Evolutionary conservation across 2,329 filamentous ascomycete genomes (phyloP), one percentile per base, ranked within the genome.

Genomic region (Cadophora sp.): DNA sequence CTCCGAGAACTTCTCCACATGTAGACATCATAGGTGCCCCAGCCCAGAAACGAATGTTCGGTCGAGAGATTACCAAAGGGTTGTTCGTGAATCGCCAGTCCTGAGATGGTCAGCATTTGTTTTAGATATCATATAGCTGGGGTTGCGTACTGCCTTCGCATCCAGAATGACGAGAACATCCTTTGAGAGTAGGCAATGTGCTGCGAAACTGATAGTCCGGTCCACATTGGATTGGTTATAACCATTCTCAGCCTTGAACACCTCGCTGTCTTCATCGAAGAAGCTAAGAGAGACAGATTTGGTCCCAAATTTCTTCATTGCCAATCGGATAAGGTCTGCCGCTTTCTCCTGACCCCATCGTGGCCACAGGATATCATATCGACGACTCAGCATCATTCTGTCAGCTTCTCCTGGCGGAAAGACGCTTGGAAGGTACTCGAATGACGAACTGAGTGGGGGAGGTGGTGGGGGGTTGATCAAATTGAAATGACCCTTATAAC

Each of bases 21-120:
- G 71, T 59, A 34, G 75, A 75, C 16, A 79, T 66, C 43, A 81
- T 71, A 8, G 79, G 79, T 27, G 77, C 77, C 12, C 76, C 79
- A n/a, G 77, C 79, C 51, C 79, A 80, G 65, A 80, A 81, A 4
- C 77, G 74, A 51, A 80, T 77, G 5, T 74, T 66, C 24, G 77
- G 73, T 7, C 62, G 62, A 5, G 63, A 68, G 24, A 62, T 67
- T 1, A 79, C 76, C 3, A 79, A 73, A 1, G 78, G 78, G 46
- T 79, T 78, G 11, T 70, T 69, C 37, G 67, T 65, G 53, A 81
- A 79, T 50, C 79, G 75, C 79, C 79, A 81, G 63, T 80, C 79
- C 78, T 79, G 61, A 40, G 1, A 56, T 22, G 9, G 34, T 65
- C 19, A 67, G 65, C n/a, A 37, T 24, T 27, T 12, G n/a, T 27